Conservation (phyloP, 208 protist species). For the Angomonas desouzai region DNA sequence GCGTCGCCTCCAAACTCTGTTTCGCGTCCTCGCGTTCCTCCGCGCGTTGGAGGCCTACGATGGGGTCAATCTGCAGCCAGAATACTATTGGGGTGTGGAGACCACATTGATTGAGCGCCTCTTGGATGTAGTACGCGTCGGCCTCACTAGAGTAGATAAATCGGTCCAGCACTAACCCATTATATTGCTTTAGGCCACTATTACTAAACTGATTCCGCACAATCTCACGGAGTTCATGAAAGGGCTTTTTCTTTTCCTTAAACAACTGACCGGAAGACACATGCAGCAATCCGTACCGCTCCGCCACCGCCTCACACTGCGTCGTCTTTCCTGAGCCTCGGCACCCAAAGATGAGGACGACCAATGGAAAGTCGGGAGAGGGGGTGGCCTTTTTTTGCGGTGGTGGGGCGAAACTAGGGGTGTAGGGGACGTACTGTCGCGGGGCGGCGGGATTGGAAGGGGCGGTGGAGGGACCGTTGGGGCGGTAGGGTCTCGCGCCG, state of each 20-base stretch:
- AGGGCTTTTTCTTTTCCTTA: constrained; percentile 71
- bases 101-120: constrained; percentile 34
- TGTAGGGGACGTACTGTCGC: not conserved
- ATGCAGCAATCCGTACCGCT: constrained; percentile 65
- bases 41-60: constrained; percentile 56
- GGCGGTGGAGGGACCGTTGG: not conserved
- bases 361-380: constrained; percentile 33
- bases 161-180: constrained; percentile 79
- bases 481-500: too few species aligned
- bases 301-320: constrained; percentile 43
- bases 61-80: constrained; percentile 64
- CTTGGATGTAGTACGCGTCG: constrained; percentile 84
- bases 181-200: constrained; percentile 39
- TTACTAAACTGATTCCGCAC: constrained; percentile 64
- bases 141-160: constrained; percentile 75
- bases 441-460: not conserved
- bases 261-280: constrained; percentile 70
- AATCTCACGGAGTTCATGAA: constrained; percentile 51
- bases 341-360: constrained; percentile 74
- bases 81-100: constrained; percentile 74
- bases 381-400: constrained; percentile 9
- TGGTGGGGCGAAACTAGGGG: not conserved
- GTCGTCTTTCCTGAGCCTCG: constrained; percentile 85
- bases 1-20: constrained; percentile 34
- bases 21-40: constrained; percentile 53